These are phyloP conservation scores for Hibiscus trionum DNA, from an alignment of 345 rosid genomes.

Conservation along the genomic window DNA sequence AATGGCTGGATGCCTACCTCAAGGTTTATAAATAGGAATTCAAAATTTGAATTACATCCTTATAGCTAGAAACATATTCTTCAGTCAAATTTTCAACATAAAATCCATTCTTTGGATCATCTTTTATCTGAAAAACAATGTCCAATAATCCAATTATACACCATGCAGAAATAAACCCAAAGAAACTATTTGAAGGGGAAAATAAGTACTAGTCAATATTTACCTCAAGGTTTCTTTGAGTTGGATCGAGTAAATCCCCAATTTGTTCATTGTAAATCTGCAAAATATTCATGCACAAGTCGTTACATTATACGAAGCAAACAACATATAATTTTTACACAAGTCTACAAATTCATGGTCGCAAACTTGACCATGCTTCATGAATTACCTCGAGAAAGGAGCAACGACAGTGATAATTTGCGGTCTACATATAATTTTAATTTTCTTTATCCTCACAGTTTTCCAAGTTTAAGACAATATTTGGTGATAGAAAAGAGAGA, in stretches of 20 bases:
- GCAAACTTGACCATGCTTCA: not conserved
- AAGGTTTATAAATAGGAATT: too few species aligned
- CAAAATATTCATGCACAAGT: not conserved
- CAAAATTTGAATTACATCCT: slow-evolving; percentile 71
- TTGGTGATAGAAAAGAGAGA: not conserved
- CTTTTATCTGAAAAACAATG: slow-evolving; percentile 53
- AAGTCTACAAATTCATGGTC: too few species aligned
- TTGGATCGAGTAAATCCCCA: slow-evolving; percentile 47
- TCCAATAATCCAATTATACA: not conserved
- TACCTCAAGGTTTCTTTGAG: slow-evolving; percentile 90
- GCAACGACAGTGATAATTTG: slow-evolving; percentile 57
- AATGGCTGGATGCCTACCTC: slow-evolving; percentile 44
- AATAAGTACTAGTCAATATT: not conserved
- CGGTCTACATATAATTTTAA: not conserved
- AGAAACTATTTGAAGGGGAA: not conserved
- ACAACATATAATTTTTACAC: not conserved
- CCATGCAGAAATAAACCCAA: not conserved
- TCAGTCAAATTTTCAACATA: slow-evolving; percentile 79
- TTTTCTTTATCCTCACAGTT: too few species aligned
- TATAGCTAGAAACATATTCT: slow-evolving; percentile 77
- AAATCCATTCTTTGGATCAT: slow-evolving; percentile 69
- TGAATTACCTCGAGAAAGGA: slow-evolving; percentile 82
- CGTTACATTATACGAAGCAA: not conserved
- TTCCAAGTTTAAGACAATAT: too few species aligned
- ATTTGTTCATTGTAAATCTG: too few species aligned